Evolutionary conservation across 306 rosid genomes (phyloP).

Genomic region (Neltuma alba): DNA sequence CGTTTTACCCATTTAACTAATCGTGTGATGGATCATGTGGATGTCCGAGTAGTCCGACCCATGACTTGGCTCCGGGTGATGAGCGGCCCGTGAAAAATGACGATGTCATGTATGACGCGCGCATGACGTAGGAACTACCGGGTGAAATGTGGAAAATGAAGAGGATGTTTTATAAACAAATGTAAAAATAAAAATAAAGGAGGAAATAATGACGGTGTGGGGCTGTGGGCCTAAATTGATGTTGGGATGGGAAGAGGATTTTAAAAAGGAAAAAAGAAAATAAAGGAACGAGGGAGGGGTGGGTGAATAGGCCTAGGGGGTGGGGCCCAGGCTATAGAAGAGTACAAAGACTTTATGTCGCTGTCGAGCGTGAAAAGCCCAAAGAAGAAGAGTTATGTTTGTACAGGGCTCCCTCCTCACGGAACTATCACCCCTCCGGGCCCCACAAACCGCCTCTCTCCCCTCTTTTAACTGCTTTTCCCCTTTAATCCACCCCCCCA

Average conservation of each 20-base stretch:
- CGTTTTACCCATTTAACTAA: not conserved
- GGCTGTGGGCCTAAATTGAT: constrained; percentile 41
- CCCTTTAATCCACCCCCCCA: not conserved
- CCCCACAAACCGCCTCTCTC: constrained; percentile 42
- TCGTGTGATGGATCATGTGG: not conserved
- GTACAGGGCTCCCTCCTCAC: constrained; percentile 35
- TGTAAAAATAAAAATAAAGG: not conserved
- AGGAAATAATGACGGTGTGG: constrained; percentile 53
- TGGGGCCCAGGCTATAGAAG: constrained; percentile 50
- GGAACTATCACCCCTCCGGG: constrained; percentile 28
- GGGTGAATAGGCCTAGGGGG: no score
- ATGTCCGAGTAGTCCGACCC: no score
- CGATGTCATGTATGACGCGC: constrained; percentile 47
- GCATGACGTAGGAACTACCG: constrained; percentile 33
- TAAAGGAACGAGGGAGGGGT: constrained; percentile 44
- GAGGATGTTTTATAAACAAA: not conserved
- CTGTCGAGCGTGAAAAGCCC: constrained; percentile 49
- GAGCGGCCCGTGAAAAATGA: not conserved
- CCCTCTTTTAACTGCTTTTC: not conserved
- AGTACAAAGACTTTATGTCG: constrained; percentile 56
- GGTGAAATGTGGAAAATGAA: not conserved
- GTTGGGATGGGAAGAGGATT: not conserved
- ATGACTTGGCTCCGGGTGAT: not conserved
- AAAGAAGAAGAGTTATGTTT: constrained; percentile 39
- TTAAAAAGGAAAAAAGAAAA: constrained; percentile 7